These are phyloP conservation scores for Athelia sp. DNA, from an alignment of 1,284 basidiomycete species.

Conservation along the genomic window DNA sequence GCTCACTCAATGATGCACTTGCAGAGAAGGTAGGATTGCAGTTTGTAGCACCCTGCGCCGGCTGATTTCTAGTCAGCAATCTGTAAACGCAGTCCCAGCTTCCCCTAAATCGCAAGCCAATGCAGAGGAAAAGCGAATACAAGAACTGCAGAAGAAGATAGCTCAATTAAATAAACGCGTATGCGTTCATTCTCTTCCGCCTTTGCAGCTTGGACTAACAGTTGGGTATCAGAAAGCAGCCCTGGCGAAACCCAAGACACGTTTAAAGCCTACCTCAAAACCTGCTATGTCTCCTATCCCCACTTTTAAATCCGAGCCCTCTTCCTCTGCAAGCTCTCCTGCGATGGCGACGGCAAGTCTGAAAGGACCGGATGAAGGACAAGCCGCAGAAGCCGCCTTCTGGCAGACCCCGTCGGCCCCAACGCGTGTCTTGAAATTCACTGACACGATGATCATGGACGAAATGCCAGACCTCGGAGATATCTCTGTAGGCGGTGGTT, in stretches of 20 bases:
- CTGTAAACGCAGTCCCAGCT: neutral
- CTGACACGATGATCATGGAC: constrained; percentile 53
- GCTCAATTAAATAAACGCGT: constrained; percentile 48
- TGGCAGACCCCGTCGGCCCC: constrained; percentile 56
- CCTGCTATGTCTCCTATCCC: neutral
- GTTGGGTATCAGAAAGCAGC: constrained; percentile 38
- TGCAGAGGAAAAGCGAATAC: constrained; percentile 55
- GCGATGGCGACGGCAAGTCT: constrained; percentile 9
- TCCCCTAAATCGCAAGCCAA: constrained; percentile 39
- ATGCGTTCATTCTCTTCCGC: constrained; percentile 8
- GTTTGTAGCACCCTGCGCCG: neutral
- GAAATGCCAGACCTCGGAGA: constrained; percentile 58
- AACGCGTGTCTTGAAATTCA: constrained; percentile 53
- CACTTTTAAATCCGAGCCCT: constrained; percentile 1
- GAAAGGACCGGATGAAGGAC: constrained; percentile 12
- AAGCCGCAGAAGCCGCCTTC: constrained; percentile 42
- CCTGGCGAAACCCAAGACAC: constrained; percentile 21
- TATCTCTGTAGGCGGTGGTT: constrained; percentile 19
- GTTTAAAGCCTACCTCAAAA: neutral
- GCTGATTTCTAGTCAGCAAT: neutral
- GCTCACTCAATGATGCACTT: constrained; percentile 38
- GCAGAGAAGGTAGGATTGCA: constrained; percentile 45
- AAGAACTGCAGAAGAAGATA: constrained; percentile 47
- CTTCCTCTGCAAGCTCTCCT: neutral
- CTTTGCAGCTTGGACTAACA: constrained; percentile 1